phyloP scores from a whole-genome alignment of 768 basidiomycete species.

The Panaeolus cyanescens region DNA sequence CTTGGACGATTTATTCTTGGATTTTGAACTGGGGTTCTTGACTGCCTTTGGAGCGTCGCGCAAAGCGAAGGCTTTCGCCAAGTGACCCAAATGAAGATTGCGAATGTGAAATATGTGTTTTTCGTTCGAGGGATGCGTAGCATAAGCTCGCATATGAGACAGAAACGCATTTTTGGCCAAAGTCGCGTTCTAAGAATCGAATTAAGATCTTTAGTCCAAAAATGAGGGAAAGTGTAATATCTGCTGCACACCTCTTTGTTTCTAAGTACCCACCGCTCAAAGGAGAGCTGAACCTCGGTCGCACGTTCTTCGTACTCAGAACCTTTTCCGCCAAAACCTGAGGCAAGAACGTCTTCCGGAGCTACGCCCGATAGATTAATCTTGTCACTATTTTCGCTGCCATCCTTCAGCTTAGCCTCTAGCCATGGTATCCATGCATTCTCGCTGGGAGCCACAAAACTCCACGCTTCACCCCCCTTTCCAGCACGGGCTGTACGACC shows the following conservation, averaged over 20 bases:
- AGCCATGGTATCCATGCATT: slow-evolving; percentile 91
- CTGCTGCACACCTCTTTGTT: slow-evolving; percentile 57
- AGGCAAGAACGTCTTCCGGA: slow-evolving; percentile 70
- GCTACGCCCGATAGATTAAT: slow-evolving; percentile 59
- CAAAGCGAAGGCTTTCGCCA: slow-evolving; percentile 89
- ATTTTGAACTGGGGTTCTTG: slow-evolving; percentile 26
- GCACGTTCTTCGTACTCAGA: slow-evolving; percentile 86
- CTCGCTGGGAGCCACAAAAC: slow-evolving; percentile 87
- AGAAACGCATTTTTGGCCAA: slow-evolving; percentile 84
- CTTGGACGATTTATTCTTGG: slow-evolving; percentile 16
- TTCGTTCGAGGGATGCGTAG: slow-evolving; percentile 93
- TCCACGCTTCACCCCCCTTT: slow-evolving; percentile 95
- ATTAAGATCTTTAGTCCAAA: background rate
- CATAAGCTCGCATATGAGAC: slow-evolving; percentile 94
- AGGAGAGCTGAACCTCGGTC: slow-evolving; percentile 92
- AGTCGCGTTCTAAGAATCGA: slow-evolving; percentile 60
- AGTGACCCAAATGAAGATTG: slow-evolving; percentile 91
- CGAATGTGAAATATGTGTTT: slow-evolving; percentile 97
- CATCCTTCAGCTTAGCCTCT: slow-evolving; percentile 74
- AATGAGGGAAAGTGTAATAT: background rate
- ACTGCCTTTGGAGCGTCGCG: slow-evolving; percentile 77
- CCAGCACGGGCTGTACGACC: slow-evolving; percentile 97
- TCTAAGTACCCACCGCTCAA: slow-evolving; percentile 90
- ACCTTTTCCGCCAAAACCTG: slow-evolving; percentile 85
- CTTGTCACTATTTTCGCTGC: slow-evolving; percentile 37